A percentile compares a stretch with the other conserved stretches of the same genome.
phyloP scores from a whole-genome alignment of 441 rosid species.

The Biscutella laevigata region DNA sequence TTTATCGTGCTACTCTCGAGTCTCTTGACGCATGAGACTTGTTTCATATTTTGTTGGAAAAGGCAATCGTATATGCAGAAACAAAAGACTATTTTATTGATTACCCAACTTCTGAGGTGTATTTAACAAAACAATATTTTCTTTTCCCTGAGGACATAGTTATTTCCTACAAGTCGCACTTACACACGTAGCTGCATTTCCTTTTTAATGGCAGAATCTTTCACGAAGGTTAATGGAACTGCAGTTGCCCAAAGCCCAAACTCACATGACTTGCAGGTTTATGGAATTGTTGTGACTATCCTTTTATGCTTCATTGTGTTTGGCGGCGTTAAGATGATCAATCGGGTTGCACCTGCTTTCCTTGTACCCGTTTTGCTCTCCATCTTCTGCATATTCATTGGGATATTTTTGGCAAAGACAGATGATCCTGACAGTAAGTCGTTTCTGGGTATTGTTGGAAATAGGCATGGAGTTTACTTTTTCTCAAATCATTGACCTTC shows the following conservation, averaged over 20 bases:
- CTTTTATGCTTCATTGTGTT: conserved; percentile 91
- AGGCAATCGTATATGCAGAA: conserved; percentile 9
- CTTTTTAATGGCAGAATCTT: conserved; percentile 49
- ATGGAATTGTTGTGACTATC: conserved; percentile 89
- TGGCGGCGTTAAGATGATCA: conserved; percentile 99
- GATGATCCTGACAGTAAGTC: conserved; percentile 69
- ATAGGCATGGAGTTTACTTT: not conserved
- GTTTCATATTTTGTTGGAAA: conserved; percentile 18
- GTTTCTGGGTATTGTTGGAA: conserved; percentile 6
- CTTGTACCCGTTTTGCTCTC: conserved; percentile 88
- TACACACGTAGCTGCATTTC: conserved; percentile 7
- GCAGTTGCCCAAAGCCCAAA: conserved; percentile 52
- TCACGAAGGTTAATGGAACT: conserved; percentile 65
- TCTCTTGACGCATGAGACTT: not conserved
- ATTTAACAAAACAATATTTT: not conserved
- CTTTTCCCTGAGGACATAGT: not conserved
- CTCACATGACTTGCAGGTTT: conserved; percentile 87
- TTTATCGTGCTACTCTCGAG: not conserved
- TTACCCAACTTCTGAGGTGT: conserved; percentile 3
- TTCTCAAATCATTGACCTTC: conserved; percentile 1
- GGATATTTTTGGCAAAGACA: conserved; percentile 58
- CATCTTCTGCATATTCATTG: conserved; percentile 79
- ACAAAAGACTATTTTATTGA: not conserved
- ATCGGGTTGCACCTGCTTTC: conserved; percentile 99
- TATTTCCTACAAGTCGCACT: not conserved